Evolutionary conservation across 495 filamentous ascomycete genomes (phyloP).

Genomic region (Xylaria intraflava): DNA sequence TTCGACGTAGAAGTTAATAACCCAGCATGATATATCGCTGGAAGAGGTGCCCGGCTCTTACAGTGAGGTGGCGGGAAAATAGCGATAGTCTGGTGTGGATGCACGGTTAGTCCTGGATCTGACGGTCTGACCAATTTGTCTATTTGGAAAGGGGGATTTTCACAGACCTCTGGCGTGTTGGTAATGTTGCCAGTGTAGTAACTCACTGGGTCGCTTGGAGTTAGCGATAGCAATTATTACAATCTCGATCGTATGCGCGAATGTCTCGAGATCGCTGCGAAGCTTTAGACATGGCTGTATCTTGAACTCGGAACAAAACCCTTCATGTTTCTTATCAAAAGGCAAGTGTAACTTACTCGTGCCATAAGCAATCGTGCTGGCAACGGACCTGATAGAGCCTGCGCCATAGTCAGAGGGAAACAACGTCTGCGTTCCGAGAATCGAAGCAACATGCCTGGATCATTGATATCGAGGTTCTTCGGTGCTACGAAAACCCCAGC

Average conservation of each 20-base stretch:
- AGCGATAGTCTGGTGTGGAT: constrained; percentile 35
- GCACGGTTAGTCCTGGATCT: constrained; percentile 7
- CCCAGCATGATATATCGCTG: not conserved
- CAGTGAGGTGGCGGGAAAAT: constrained; percentile 64
- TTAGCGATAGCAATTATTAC: not conserved
- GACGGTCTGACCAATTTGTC: not conserved
- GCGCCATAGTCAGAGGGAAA: not conserved
- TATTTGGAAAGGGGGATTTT: constrained; percentile 19
- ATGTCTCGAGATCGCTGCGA: not conserved
- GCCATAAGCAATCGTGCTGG: constrained; percentile 42
- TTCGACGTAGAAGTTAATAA: constrained; percentile 27
- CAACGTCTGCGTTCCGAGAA: not conserved
- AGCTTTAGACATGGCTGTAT: too few species aligned
- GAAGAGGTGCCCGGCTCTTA: constrained; percentile 27
- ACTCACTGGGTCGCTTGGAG: not conserved
- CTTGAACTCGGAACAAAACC: too few species aligned
- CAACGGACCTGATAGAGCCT: constrained; percentile 45
- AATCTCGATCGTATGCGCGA: not conserved
- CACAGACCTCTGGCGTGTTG: constrained; percentile 43
- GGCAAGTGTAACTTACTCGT: constrained; percentile 36
- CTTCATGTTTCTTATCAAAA: too few species aligned
- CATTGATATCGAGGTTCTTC: constrained; percentile 38
- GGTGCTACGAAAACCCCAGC: constrained; percentile 28
- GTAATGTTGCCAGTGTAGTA: constrained; percentile 59
- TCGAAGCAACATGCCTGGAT: constrained; percentile 27